These are phyloP conservation scores for Cenchrus purpureus DNA, from an alignment of 176 grass and related monocot species.

Conservation along the genomic window DNA sequence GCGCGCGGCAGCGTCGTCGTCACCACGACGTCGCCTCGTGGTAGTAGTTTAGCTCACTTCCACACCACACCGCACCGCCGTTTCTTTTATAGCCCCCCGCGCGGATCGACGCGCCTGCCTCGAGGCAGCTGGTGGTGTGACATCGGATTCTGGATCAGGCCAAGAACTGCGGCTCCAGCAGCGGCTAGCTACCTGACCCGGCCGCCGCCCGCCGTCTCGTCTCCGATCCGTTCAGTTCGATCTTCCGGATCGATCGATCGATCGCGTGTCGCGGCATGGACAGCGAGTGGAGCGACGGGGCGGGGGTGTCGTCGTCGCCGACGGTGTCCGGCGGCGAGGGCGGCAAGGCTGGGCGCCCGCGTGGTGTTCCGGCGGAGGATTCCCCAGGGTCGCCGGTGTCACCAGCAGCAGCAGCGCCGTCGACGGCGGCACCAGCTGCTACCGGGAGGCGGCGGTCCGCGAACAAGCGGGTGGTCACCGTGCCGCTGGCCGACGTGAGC, in stretches of 20 bases:
- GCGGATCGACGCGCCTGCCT: conserved; percentile 15
- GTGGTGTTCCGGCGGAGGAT: conserved; percentile 4
- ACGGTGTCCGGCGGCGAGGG: conserved; percentile 39
- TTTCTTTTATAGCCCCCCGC: conserved; percentile 50
- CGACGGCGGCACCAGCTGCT: conserved; percentile 8
- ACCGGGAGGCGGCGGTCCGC: conserved; percentile 58
- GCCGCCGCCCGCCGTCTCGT: background rate
- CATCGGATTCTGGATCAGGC: conserved; percentile 26
- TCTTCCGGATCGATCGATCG: too few species aligned
- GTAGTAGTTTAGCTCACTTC: conserved; percentile 23
- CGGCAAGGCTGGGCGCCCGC: conserved; percentile 20
- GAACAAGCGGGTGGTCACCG: conserved; percentile 78
- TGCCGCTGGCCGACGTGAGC: conserved; percentile 60
- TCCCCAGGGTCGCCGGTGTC: conserved; percentile 38
- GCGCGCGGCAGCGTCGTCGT: background rate
- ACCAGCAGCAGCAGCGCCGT: background rate
- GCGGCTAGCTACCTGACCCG: too few species aligned
- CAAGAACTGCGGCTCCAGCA: conserved; percentile 23
- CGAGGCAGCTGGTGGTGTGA: conserved; percentile 36
- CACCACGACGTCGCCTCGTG: conserved; percentile 39
- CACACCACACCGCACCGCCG: conserved; percentile 17
- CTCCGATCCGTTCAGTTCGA: background rate
- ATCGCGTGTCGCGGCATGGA: conserved; percentile 41
- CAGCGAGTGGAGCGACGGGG: conserved; percentile 61
- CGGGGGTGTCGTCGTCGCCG: conserved; percentile 31